phyloP scores from a whole-genome alignment of 2,329 filamentous ascomycete species.

The Gremmenia infestans region DNA sequence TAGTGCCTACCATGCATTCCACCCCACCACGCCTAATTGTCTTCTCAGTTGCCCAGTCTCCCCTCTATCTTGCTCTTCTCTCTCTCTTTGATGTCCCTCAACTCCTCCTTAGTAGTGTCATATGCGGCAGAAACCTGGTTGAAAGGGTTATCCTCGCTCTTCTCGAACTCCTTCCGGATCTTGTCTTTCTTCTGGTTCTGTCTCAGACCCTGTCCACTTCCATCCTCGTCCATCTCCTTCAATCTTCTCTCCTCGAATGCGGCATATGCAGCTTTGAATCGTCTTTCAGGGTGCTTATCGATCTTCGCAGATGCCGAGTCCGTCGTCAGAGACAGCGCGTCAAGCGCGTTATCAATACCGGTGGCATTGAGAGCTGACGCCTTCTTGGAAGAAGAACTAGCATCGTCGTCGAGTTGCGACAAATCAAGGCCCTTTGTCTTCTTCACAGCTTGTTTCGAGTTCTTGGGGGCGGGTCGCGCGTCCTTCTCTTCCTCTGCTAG shows the following conservation, averaged over 20 bases:
- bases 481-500: constrained; percentile 83
- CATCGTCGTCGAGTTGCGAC: constrained; percentile 64
- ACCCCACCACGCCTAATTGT: constrained; percentile 19
- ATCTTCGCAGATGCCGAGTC: constrained; percentile 60
- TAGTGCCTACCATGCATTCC: not conserved
- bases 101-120: constrained; percentile 74
- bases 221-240: constrained; percentile 80
- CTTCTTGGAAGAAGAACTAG: constrained; percentile 32
- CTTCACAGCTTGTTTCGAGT: constrained; percentile 62
- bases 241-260: constrained; percentile 77
- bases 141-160: constrained; percentile 90
- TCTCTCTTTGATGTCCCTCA: constrained; percentile 57
- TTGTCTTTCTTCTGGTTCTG: constrained; percentile 79
- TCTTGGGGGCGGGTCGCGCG: constrained; percentile 62
- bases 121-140: constrained; percentile 76
- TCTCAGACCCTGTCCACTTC: constrained; percentile 64
- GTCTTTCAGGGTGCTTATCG: constrained; percentile 81
- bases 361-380: constrained; percentile 66
- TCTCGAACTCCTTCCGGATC: constrained; percentile 90
- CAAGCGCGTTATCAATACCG: constrained; percentile 90
- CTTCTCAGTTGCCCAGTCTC: constrained; percentile 44
- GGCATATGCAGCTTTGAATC: constrained; percentile 81
- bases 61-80: constrained; percentile 73
- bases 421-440: constrained; percentile 69
- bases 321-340: constrained; percentile 67